phyloP scores from a whole-genome alignment of 2,329 filamentous ascomycete genomes.

The Trichoderma afroharzianum region DNA sequence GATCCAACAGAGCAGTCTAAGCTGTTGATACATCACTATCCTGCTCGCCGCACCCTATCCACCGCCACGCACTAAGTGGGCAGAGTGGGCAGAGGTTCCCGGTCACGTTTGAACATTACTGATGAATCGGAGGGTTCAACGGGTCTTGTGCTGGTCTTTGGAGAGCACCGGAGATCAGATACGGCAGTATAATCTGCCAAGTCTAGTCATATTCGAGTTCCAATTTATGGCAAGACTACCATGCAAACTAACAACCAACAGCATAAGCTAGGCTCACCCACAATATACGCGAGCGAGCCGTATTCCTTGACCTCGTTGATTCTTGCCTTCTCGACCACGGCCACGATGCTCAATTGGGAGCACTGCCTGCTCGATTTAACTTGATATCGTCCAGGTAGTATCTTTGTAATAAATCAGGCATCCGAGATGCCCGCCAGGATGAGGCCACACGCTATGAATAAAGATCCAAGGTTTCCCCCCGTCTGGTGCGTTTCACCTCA shows the following conservation, averaged over 20 bases:
- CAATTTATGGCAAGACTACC: not conserved
- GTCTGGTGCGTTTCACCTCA: not conserved
- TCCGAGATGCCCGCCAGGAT: not conserved
- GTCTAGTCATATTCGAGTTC: not conserved
- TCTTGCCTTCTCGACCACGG: not conserved
- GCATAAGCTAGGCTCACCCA: not conserved
- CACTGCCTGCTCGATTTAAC: not conserved
- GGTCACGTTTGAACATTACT: not conserved
- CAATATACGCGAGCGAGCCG: not conserved
- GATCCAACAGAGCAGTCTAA: not conserved
- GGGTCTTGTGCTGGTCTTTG: not conserved
- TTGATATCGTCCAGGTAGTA: not conserved
- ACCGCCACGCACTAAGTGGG: constrained; percentile 4
- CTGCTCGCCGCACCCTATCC: not conserved
- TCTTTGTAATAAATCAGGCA: not conserved
- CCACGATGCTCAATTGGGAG: not conserved
- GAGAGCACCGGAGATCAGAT: not conserved
- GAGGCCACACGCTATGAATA: not conserved
- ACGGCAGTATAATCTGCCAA: not conserved
- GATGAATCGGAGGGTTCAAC: not conserved
- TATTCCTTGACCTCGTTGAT: not conserved
- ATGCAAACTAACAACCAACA: not conserved
- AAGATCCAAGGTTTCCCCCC: not conserved
- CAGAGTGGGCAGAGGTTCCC: not conserved
- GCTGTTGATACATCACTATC: not conserved